Evolutionary conservation across 2,329 filamentous ascomycete species (phyloP), one percentile per base, ranked within the genome.

Genomic region (Fusarium pseudocircinatum): DNA sequence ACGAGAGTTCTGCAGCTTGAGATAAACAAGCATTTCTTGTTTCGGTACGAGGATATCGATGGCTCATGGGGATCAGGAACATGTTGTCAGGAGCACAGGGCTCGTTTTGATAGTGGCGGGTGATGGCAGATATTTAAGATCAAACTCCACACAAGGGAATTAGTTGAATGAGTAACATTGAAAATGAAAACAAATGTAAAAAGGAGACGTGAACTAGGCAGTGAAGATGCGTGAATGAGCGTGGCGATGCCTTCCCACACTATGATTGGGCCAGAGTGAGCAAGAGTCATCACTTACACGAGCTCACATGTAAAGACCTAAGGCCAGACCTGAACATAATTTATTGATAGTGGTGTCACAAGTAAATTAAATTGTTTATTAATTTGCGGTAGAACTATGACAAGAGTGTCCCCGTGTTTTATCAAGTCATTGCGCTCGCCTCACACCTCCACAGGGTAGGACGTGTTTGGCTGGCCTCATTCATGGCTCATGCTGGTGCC

Each of bases 211-310:
- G 9, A 26, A 34, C 28, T 58, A 69, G 66, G 67, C 66, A 69
- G 40, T 69, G 36, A 59, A 24, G 11, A 34, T 52, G 36, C 59
- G 36, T 69, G 30, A 53, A 54, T 37, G 22, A 57, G 13, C 69
- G 66, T 70, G 67, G 66, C 67, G 24, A 70, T 69, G 59, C 67
- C 4, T 34, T 20, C 34, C 5, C 20, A 42, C 40, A 22, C 12
- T 32, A 28, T 69, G 67, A 70, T 69, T 69, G 52, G 67, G 20
- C 28, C 36, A 10, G 14, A 15, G 14, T 26, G 39, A 13, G n/a
- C 28, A 30, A 28, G 28, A 68, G 50, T 52, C 24, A 56, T 20
- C 37, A 58, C 36, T 39, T 30, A 28, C 6, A 42, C 12, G 26
- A 36, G 24, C 37, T 24, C 13, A 42, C 16, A 39, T 10, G 24